A percentile compares a stretch with the other conserved stretches of the same genome.
Evolutionary conservation across 176 grass and related monocot species (phyloP).

Genomic region (Bonia amplexicaulis): DNA sequence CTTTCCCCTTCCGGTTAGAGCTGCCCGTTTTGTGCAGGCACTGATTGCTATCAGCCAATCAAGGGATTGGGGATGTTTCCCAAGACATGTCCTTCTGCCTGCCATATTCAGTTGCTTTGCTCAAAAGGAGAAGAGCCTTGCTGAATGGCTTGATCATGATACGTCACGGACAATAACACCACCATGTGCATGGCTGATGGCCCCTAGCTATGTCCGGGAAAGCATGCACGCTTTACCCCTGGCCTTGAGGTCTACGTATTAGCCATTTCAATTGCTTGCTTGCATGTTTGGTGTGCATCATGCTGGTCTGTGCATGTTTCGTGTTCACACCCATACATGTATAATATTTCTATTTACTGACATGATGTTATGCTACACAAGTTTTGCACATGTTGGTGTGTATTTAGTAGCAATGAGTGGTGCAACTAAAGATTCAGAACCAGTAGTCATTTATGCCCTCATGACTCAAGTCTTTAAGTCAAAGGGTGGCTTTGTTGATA

Average conservation of each 20-base stretch:
- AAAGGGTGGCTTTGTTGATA: no score
- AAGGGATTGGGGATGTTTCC: slow-evolving; percentile 6
- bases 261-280: not conserved
- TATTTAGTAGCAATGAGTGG: not conserved
- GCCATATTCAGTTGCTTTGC: slow-evolving; percentile 5
- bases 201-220: not conserved
- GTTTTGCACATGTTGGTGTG: not conserved
- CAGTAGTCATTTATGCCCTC: no score
- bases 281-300: not conserved
- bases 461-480: no score
- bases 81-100: not conserved
- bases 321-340: not conserved
- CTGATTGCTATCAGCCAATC: not conserved
- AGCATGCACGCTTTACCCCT: not conserved
- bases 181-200: slow-evolving; percentile 1
- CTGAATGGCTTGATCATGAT: not conserved
- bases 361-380: no score
- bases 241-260: not conserved
- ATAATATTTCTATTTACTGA: not conserved
- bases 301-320: not conserved
- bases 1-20: not conserved
- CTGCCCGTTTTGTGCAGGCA: slow-evolving; percentile 6
- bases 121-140: not conserved
- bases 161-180: not conserved
- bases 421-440: not conserved